These are phyloP conservation scores for Hymenoscyphus salicellus DNA, from an alignment of 2,329 filamentous ascomycete genomes.

Conservation along the genomic window DNA sequence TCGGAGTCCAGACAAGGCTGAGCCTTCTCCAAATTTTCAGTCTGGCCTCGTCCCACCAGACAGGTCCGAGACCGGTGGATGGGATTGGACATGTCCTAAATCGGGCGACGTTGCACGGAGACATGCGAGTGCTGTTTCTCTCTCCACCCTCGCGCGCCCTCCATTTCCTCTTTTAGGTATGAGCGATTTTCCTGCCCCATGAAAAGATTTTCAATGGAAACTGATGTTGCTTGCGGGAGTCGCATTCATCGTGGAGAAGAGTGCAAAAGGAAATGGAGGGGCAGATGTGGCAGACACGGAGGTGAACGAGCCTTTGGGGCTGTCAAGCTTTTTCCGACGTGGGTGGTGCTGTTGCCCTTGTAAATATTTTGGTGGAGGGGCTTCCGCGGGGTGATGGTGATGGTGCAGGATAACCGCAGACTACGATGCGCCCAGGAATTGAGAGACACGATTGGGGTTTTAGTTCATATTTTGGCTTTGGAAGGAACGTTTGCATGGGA, in stretches of 20 bases:
- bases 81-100: background rate
- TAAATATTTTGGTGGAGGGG: background rate
- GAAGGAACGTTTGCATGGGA: background rate
- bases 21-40: background rate
- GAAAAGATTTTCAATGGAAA: constrained; percentile 16
- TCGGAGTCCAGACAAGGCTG: background rate
- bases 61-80: constrained; percentile 1
- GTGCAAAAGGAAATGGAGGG: background rate
- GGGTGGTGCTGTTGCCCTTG: background rate
- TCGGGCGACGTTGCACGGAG: background rate
- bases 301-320: background rate
- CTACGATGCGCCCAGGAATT: background rate
- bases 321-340: constrained; percentile 10
- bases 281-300: background rate
- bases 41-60: background rate
- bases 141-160: background rate
- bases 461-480: background rate
- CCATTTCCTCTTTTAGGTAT: background rate
- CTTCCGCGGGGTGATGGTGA: constrained; percentile 11
- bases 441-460: background rate
- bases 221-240: constrained; percentile 4
- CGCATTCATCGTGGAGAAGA: background rate
- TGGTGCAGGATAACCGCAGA: too few relatives aligned
- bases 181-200: constrained; percentile 10
- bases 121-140: background rate